These are phyloP conservation scores for Candida insectorum DNA, from an alignment of 805 yeast species.

Conservation along the genomic window DNA sequence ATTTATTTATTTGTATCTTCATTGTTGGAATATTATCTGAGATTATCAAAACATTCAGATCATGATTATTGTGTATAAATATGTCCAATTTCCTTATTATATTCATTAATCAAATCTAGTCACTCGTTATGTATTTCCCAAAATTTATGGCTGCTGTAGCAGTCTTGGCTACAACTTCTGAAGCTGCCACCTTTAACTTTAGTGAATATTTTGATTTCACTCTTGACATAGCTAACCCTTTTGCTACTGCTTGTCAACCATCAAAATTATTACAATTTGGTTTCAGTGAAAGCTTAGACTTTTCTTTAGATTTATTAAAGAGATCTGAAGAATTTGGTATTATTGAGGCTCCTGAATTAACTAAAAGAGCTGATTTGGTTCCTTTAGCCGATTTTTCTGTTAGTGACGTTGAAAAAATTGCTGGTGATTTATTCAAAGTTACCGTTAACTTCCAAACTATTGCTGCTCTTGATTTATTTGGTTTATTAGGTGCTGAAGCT, in stretches of 20 bases:
- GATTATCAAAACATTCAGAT: too few species aligned
- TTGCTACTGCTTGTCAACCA: conserved; percentile 5
- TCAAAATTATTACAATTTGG: conserved; percentile 10
- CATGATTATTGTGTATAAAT: too few species aligned
- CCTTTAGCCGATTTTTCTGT: conserved; percentile 26
- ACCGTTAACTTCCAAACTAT: conserved; percentile 19
- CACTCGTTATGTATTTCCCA: conserved; percentile 11
- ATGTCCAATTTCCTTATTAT: background rate
- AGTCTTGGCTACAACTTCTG: conserved; percentile 7
- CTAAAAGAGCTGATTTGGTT: conserved; percentile 10
- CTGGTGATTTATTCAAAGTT: conserved; percentile 19
- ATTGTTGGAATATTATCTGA: too few species aligned
- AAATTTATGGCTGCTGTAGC: conserved; percentile 9
- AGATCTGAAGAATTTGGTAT: conserved; percentile 6
- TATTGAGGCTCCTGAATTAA: conserved; percentile 1
- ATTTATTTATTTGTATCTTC: too few species aligned
- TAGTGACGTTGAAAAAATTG: conserved; percentile 19
- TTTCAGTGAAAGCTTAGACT: conserved; percentile 6
- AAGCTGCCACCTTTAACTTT: conserved; percentile 8
- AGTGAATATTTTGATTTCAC: conserved; percentile 10
- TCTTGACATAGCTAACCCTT: conserved; percentile 1
- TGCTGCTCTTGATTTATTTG: conserved; percentile 12
- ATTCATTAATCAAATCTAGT: background rate
- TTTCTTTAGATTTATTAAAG: conserved; percentile 8
- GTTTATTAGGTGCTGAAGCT: conserved; percentile 12